Conservation (phyloP, 2,329 filamentous ascomycete genomes). For the Alternaria sp. region DNA sequence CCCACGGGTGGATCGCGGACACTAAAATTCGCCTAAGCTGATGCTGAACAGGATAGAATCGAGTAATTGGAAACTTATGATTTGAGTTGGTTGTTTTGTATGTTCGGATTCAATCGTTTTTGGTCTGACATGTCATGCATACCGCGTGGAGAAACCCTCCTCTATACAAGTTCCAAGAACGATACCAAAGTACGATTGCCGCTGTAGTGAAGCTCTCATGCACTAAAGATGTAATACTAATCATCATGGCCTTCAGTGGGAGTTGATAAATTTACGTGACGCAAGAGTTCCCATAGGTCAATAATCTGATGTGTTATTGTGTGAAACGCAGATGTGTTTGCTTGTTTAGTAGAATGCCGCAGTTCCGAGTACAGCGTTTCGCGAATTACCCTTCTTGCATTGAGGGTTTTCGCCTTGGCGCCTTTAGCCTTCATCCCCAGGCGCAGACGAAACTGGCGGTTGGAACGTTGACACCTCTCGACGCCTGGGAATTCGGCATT, state of each 20-base stretch:
- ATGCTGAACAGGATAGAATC: neutral
- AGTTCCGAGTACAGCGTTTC: slow-evolving; percentile 16
- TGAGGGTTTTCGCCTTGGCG: slow-evolving; percentile 29
- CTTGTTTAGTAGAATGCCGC: neutral
- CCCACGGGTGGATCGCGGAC: slow-evolving; percentile 6
- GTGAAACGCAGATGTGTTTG: neutral
- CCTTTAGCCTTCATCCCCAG: slow-evolving; percentile 19
- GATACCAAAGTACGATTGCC: neutral
- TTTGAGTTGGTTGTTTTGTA: slow-evolving; percentile 15
- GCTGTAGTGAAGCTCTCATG: neutral
- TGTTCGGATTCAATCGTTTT: neutral
- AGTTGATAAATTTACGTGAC: neutral
- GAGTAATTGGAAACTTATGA: neutral
- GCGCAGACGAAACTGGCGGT: slow-evolving; percentile 26
- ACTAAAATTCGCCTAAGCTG: neutral
- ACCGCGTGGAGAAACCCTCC: neutral
- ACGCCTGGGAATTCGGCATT: slow-evolving; percentile 9
- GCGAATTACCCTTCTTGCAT: slow-evolving; percentile 20
- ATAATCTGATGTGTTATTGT: neutral
- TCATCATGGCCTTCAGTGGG: neutral
- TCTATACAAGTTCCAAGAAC: neutral
- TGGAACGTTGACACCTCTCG: slow-evolving; percentile 24
- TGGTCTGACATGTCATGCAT: neutral
- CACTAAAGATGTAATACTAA: too few relatives aligned
- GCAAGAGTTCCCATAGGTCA: neutral